Evolutionary conservation across 495 filamentous ascomycete species (phyloP), one percentile per base, ranked within the genome.

Genomic region (Penicillium malachiteum): DNA sequence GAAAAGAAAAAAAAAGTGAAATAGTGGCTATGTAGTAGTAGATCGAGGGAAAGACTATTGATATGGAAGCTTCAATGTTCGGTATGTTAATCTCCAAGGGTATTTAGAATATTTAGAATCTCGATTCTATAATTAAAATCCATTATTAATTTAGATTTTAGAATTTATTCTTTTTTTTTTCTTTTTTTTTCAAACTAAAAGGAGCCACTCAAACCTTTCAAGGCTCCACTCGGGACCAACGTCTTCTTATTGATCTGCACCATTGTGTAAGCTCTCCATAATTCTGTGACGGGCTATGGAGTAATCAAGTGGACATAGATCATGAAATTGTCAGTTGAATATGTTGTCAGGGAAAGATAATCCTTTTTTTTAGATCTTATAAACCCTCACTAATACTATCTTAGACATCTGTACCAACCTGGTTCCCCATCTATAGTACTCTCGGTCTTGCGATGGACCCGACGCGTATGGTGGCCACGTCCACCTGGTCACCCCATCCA

Each of bases 401-500:
- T 35, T 14, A 48, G 30, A 10, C 14, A 48, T 11, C 3, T 30
- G 7, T 6, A 44, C 18, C 42, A 17, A 21, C 17, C 21, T 32
- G 11, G 11, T 26, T 26, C 21, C 21, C 4, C 21, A 21, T 46
- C 12, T 32, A 32, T 32, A 33, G 9, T 37, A 18, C 4, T 12
- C 14, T 46, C 26, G 43, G 43, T 21, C 30, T 46, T 14, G 0
- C 34, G 26, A 46, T 46, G 43, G 43, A 33, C 26, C 43, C 21
- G 43, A 59, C 50, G 50, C 50, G 51, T 59, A 59, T 44, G 38
- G 44, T 37, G 40, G 54, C 46, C 51, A 40, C 56, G 56, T 59
- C 51, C 50, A 41, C 17, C 44, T 26, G 21, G 21, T 26, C 21
- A 26, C 21, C 21, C 21, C 21, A 26, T 26, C 21, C 21, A 26